Evolutionary conservation across 257 asterid species (phyloP), one percentile per base, ranked within the genome.

Genomic region (Gynochthodes officinalis): DNA sequence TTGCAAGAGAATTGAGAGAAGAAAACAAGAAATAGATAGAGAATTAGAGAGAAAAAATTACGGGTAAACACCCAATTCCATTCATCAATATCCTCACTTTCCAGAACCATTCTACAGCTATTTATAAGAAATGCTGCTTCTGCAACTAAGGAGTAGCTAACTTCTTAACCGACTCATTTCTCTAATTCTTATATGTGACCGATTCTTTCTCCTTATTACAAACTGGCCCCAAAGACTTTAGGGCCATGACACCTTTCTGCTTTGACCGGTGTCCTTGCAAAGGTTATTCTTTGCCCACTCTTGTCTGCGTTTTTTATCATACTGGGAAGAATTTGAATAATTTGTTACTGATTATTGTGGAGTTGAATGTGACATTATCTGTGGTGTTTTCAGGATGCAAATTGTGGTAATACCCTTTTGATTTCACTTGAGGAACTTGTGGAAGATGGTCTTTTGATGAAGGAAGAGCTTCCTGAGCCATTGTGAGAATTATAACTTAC

Each of bases 341-440:
- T 5, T 39, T 19, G 50, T 12, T 63, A 28, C 27, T 62, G 2
- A 39, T 75, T 48, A 15, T 40, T 64, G 8, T 42, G 73, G 13
- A 3, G 64, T 33, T 67, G 69, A 50, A 40, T 43, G 39, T 68
- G 64, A 67, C 21, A 18, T 74, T 59, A 42, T 55, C 52, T 23
- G 39, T 69, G 54, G 39, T 64, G 32, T 59, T 83, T 79, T 53
- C 85, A 95, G 99, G 99, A 92, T 90, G 99, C 99, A 69, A 95
- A 95, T 80, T 95, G 99, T 74, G 97, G 99, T 44, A 95, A 95
- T 69, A 90, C 95, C 40, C 95, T 92, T 75, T 75, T 95, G 83
- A 87, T 95, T 82, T 95, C 99, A 65, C 96, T 95, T 42, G 99
- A 92, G 70, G 94, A 90, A 70, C 97, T 95, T 69, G 99, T 90